phyloP scores from a whole-genome alignment of 2,329 filamentous ascomycete species.

The Aspergillus fijiensis region DNA sequence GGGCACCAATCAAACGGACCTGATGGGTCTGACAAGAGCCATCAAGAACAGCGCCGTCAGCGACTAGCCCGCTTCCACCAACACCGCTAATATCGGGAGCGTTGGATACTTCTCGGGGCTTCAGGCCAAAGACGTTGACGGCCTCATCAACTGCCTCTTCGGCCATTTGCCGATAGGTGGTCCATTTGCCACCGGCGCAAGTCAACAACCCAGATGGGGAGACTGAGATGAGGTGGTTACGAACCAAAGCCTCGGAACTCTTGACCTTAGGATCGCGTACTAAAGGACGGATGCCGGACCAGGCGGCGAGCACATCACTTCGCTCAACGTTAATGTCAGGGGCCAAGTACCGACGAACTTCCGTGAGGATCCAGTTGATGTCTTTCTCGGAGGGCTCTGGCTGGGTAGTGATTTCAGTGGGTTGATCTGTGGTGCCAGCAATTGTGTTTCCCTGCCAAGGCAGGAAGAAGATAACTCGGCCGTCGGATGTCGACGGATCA shows the following conservation, averaged over 20 bases:
- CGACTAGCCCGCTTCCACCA: slow-evolving; percentile 66
- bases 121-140: slow-evolving; percentile 65
- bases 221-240: slow-evolving; percentile 79
- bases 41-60: slow-evolving; percentile 69
- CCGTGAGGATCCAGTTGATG: slow-evolving; percentile 82
- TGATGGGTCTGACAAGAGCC: slow-evolving; percentile 81
- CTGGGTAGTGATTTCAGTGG: slow-evolving; percentile 68
- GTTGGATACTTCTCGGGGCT: slow-evolving; percentile 56
- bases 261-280: slow-evolving; percentile 82
- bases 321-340: slow-evolving; percentile 82
- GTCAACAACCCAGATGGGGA: slow-evolving; percentile 79
- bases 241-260: slow-evolving; percentile 83
- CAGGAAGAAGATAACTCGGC: slow-evolving; percentile 88
- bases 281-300: slow-evolving; percentile 83
- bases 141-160: slow-evolving; percentile 85
- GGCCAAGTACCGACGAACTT: slow-evolving; percentile 77
- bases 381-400: slow-evolving; percentile 79
- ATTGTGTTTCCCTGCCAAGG: slow-evolving; percentile 94
- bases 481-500: slow-evolving; percentile 82
- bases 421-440: slow-evolving; percentile 81
- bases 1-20: slow-evolving; percentile 76
- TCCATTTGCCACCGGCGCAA: slow-evolving; percentile 89
- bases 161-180: slow-evolving; percentile 89
- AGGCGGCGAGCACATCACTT: slow-evolving; percentile 84
- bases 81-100: slow-evolving; percentile 69